Evolutionary conservation across 495 filamentous ascomycete genomes (phyloP).

Genomic region (Lasiosphaeria hispida): DNA sequence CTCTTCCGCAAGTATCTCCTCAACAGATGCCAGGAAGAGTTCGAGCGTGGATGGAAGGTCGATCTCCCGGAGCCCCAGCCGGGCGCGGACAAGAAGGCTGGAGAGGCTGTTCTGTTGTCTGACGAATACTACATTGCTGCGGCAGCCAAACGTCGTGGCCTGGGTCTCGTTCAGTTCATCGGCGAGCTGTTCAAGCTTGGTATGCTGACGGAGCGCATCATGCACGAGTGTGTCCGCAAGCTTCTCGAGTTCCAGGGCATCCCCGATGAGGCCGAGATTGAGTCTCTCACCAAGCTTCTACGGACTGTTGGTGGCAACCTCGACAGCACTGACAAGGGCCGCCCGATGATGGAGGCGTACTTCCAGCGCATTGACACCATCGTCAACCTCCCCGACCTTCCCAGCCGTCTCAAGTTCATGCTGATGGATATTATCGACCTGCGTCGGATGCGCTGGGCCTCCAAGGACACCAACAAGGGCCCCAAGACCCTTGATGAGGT

Average conservation of each 20-base stretch:
- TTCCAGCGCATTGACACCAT: conserved; percentile 81
- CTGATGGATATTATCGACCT: conserved; percentile 91
- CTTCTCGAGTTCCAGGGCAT: conserved; percentile 91
- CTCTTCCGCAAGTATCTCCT: conserved; percentile 98
- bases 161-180: conserved; percentile 98
- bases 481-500: conserved; percentile 95
- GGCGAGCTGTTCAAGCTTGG: conserved; percentile 97
- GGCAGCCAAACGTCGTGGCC: conserved; percentile 92
- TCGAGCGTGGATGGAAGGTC: conserved; percentile 96
- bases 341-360: conserved; percentile 86
- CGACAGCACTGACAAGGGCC: conserved; percentile 76
- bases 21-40: conserved; percentile 98
- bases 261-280: conserved; percentile 93
- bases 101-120: conserved; percentile 78
- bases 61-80: conserved; percentile 81
- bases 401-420: conserved; percentile 88
- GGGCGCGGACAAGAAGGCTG: conserved; percentile 63
- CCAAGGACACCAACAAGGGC: conserved; percentile 87
- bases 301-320: conserved; percentile 87
- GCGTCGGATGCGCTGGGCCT: conserved; percentile 68
- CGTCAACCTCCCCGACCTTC: conserved; percentile 70
- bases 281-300: conserved; percentile 88
- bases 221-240: conserved; percentile 98
- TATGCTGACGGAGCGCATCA: conserved; percentile 98
- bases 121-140: conserved; percentile 97